These are phyloP conservation scores for Trichoderma gracile DNA, from an alignment of 2,329 filamentous ascomycete species.

Conservation along the genomic window DNA sequence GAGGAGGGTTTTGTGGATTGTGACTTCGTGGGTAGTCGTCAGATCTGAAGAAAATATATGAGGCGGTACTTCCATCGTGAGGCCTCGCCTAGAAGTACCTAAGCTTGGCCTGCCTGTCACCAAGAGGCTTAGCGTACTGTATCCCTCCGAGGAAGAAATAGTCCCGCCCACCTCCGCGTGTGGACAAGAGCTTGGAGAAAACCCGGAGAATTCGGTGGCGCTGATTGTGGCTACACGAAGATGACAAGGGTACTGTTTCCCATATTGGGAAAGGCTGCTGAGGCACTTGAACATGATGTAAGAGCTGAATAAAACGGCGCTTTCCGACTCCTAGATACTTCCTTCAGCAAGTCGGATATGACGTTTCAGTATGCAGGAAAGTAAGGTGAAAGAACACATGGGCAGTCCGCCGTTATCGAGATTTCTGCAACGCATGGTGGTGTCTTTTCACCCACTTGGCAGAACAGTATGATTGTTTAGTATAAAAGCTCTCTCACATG, in stretches of 20 bases:
- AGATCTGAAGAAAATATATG: neutral
- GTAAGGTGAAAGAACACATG: neutral
- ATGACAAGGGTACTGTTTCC: slow-evolving; percentile 15
- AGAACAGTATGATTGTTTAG: too few relatives aligned
- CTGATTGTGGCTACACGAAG: neutral
- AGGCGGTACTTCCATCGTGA: neutral
- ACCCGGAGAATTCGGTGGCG: slow-evolving; percentile 1
- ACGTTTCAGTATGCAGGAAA: too few relatives aligned
- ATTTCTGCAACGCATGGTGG: too few relatives aligned
- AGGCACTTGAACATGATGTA: neutral
- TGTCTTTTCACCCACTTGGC: too few relatives aligned
- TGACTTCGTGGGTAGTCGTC: too few relatives aligned
- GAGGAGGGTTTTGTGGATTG: neutral
- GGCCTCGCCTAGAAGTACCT: neutral
- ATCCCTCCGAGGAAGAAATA: too few relatives aligned
- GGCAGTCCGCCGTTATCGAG: too few relatives aligned
- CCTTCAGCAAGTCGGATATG: neutral
- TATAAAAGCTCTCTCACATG: too few relatives aligned
- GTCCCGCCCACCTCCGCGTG: too few relatives aligned
- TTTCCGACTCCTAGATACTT: neutral
- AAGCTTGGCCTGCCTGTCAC: neutral
- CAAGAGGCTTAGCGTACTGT: neutral
- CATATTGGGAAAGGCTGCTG: neutral
- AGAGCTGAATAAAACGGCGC: neutral
- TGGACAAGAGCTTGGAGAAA: neutral